A percentile compares a stretch with the other conserved stretches of the same genome.
Evolutionary conservation across 2,329 filamentous ascomycete species (phyloP).

Genomic region (Fusarium odoratissimum): DNA sequence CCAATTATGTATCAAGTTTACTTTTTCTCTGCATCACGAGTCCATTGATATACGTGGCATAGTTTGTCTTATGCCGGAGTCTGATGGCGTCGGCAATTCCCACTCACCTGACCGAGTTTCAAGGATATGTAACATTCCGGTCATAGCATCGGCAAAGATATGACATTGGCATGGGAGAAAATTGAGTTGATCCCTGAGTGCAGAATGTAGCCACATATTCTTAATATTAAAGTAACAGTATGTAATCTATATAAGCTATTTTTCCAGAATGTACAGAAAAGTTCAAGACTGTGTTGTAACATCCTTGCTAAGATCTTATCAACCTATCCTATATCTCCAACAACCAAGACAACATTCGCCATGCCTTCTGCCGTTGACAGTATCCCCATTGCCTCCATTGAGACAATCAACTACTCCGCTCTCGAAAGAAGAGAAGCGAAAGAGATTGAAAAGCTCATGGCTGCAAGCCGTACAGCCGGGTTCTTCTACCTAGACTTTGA

Average conservation of each 20-base stretch:
- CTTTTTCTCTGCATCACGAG: background rate
- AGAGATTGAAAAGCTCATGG: background rate
- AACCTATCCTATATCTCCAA: background rate
- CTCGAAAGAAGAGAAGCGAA: background rate
- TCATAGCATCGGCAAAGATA: background rate
- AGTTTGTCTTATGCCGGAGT: background rate
- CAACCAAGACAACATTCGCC: too few species aligned
- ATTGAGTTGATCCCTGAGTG: background rate
- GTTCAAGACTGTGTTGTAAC: background rate
- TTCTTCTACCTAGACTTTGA: background rate
- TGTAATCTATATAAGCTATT: background rate
- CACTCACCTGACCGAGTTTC: background rate
- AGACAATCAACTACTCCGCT: background rate
- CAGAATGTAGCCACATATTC: background rate
- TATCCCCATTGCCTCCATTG: background rate
- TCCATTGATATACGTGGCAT: accelerated
- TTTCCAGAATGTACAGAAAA: background rate
- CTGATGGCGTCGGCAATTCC: background rate
- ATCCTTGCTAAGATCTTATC: background rate
- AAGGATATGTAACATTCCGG: background rate
- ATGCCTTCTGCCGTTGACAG: background rate
- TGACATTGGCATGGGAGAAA: background rate
- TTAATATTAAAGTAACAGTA: too few species aligned
- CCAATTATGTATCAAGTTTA: background rate
- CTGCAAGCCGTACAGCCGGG: background rate